Conservation (phyloP, 1,284 basidiomycete genomes). For the Lignosus rhinocerotis region DNA sequence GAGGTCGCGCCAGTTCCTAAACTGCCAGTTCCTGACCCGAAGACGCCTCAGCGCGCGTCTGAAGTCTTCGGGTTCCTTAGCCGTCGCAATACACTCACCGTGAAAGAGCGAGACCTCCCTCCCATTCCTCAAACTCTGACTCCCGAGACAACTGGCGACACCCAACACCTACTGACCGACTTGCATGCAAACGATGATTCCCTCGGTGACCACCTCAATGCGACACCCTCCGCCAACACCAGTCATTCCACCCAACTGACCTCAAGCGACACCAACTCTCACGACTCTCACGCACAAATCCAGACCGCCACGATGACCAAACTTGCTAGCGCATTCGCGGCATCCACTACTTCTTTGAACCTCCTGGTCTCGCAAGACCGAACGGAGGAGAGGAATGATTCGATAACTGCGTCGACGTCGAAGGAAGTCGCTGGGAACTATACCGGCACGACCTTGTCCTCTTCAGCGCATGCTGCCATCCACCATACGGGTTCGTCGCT, state of each 20-base stretch:
- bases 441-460: background rate
- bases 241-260: constrained; percentile 24
- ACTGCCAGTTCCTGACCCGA: constrained; percentile 29
- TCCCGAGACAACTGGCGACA: constrained; percentile 11
- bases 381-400: background rate
- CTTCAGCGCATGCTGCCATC: background rate
- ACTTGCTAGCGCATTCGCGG: constrained; percentile 23
- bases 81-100: constrained; percentile 28
- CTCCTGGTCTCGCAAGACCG: constrained; percentile 13
- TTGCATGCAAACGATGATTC: constrained; percentile 1
- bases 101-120: constrained; percentile 25
- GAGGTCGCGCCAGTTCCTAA: constrained; percentile 7
- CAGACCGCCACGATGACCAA: constrained; percentile 30
- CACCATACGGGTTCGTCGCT: constrained; percentile 18
- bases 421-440: background rate
- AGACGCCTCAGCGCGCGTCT: constrained; percentile 62
- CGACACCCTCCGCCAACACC: constrained; percentile 23
- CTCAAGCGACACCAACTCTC: constrained; percentile 25
- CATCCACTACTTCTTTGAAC: constrained; percentile 26
- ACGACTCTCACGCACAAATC: constrained; percentile 26
- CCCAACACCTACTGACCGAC: constrained; percentile 1
- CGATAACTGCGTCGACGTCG: background rate
- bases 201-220: constrained; percentile 13
- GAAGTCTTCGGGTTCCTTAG: constrained; percentile 69
- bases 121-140: constrained; percentile 6